These are phyloP conservation scores for Aureobasidium sp. DNA, from an alignment of 2,329 filamentous ascomycete genomes.

Conservation along the genomic window DNA sequence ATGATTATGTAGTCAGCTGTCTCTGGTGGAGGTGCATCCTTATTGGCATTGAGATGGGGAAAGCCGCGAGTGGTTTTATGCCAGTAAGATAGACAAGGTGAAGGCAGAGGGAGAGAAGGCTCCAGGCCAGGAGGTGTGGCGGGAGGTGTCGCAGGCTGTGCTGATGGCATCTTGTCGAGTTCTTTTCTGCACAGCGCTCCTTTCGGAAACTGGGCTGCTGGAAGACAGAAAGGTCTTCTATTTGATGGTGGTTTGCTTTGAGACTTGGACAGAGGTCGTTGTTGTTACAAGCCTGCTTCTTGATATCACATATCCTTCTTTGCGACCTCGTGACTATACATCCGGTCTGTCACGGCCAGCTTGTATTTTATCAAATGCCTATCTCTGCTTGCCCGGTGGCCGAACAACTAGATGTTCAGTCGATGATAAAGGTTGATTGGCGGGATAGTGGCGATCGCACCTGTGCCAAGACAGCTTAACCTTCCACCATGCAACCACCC, in stretches of 20 bases:
- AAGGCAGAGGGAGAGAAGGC: constrained; percentile 15
- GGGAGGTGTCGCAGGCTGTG: constrained; percentile 1
- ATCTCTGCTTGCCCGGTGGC: background rate
- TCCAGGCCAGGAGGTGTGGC: background rate
- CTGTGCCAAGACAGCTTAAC: background rate
- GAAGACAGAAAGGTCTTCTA: background rate
- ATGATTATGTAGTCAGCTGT: constrained; percentile 31
- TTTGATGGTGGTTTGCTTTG: background rate
- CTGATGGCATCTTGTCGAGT: background rate
- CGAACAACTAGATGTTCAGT: background rate
- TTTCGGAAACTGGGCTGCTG: background rate
- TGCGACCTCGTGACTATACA: background rate
- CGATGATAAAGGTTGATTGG: background rate
- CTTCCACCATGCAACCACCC: background rate
- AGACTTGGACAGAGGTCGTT: background rate
- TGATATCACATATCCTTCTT: too few species aligned
- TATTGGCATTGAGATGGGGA: constrained; percentile 33
- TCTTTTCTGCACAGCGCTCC: background rate
- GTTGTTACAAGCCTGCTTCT: background rate
- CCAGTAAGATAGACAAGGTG: constrained; percentile 34
- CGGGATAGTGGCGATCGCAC: background rate
- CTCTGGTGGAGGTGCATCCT: constrained; percentile 21
- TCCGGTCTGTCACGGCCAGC: background rate
- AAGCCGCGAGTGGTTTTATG: constrained; percentile 38
- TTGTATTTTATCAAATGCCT: background rate